phyloP scores from a whole-genome alignment of 176 grass and related monocot species.

The Avena atlantica region DNA sequence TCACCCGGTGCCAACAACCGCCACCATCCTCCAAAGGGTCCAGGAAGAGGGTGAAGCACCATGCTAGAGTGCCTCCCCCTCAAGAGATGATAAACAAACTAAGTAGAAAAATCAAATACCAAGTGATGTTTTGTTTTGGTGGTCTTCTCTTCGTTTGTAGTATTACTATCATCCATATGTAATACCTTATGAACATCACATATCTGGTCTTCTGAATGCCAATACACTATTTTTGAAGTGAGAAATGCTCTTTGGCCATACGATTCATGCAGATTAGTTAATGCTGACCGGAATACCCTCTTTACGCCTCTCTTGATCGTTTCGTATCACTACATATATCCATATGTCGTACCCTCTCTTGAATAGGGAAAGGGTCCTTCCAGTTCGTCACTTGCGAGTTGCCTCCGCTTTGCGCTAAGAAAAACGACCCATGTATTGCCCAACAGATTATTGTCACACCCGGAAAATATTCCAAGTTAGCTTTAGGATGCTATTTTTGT shows the following conservation, averaged over 20 bases:
- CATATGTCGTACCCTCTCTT: too few relatives aligned
- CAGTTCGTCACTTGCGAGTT: background rate
- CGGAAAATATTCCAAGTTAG: too few relatives aligned
- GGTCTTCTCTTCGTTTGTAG: background rate
- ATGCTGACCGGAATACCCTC: background rate
- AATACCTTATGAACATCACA: too few relatives aligned
- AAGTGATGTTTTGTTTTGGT: background rate
- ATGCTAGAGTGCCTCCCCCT: background rate
- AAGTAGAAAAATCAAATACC: background rate
- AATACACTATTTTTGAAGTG: background rate
- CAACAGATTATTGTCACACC: too few relatives aligned
- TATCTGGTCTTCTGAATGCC: background rate
- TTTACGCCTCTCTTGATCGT: background rate
- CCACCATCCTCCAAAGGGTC: conserved; percentile 49
- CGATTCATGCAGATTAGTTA: background rate
- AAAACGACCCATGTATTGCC: too few relatives aligned
- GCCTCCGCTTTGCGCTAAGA: background rate
- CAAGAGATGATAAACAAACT: background rate
- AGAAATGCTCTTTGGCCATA: too few relatives aligned
- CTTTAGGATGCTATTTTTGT: too few relatives aligned
- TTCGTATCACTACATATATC: background rate
- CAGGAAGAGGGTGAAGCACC: conserved; percentile 39
- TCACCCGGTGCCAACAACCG: conserved; percentile 32
- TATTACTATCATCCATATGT: too few relatives aligned
- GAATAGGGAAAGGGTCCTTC: background rate